These are phyloP conservation scores for Nemophila menziesii DNA, from an alignment of 257 asterid species.

Conservation along the genomic window DNA sequence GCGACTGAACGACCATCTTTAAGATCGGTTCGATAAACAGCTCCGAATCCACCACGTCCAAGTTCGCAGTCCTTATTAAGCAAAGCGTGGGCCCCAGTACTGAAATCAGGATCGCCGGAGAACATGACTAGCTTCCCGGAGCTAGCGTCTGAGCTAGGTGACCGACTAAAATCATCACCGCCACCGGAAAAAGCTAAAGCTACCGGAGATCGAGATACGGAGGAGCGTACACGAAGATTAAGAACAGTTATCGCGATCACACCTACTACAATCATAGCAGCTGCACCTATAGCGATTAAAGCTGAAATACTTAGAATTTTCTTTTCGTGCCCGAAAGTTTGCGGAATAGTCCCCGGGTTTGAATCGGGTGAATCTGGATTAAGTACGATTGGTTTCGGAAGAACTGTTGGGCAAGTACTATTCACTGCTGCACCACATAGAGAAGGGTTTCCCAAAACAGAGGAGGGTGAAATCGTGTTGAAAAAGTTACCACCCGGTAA, in stretches of 20 bases:
- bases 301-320: slow-evolving; percentile 79
- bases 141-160: slow-evolving; percentile 45
- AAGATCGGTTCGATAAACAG: slow-evolving; percentile 64
- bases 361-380: slow-evolving; percentile 70
- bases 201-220: slow-evolving; percentile 38
- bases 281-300: slow-evolving; percentile 83
- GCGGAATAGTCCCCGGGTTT: slow-evolving; percentile 33
- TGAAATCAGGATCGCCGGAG: slow-evolving; percentile 65
- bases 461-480: slow-evolving; percentile 63
- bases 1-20: slow-evolving; percentile 72
- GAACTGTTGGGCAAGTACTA: slow-evolving; percentile 45
- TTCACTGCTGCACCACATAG: slow-evolving; percentile 73
- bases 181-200: slow-evolving; percentile 64
- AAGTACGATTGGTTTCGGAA: slow-evolving; percentile 88
- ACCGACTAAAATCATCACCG: slow-evolving; percentile 57
- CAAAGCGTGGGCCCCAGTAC: slow-evolving; percentile 67
- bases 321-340: slow-evolving; percentile 41
- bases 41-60: slow-evolving; percentile 91
- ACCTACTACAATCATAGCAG: slow-evolving; percentile 66
- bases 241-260: slow-evolving; percentile 80
- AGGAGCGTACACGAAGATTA: slow-evolving; percentile 61
- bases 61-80: slow-evolving; percentile 84
- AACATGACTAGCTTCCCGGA: slow-evolving; percentile 94
- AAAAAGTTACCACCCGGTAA: slow-evolving; percentile 66
- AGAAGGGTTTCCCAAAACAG: slow-evolving; percentile 58